phyloP scores from a whole-genome alignment of 768 basidiomycete species.

The Dioszegia aurantiaca region DNA sequence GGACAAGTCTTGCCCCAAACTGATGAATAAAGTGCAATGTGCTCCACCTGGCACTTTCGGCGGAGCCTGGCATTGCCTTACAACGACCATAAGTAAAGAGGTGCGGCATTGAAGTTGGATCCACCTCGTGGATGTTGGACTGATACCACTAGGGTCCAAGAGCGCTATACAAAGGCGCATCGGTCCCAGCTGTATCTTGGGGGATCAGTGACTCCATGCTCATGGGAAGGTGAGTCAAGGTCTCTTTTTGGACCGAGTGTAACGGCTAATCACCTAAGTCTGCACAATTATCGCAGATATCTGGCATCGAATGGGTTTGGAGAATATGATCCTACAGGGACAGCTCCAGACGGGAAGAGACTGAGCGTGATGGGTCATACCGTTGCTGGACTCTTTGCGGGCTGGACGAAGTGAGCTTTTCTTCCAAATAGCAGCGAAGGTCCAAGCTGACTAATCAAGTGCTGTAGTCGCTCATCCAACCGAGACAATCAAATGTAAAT shows the following conservation, averaged over 20 bases:
- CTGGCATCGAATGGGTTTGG: constrained; percentile 41
- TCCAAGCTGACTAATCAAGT: constrained; percentile 51
- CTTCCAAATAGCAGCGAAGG: neutral
- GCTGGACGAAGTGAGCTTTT: constrained; percentile 50
- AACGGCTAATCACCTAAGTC: constrained; percentile 29
- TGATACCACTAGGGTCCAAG: constrained; percentile 28
- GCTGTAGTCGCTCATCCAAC: constrained; percentile 71
- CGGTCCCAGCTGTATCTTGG: constrained; percentile 50
- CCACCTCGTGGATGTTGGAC: neutral
- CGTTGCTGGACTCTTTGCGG: constrained; percentile 47
- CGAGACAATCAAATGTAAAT: constrained; percentile 69
- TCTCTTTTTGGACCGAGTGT: no score
- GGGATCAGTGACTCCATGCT: constrained; percentile 51
- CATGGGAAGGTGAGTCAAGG: constrained; percentile 50
- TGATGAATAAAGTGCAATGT: constrained; percentile 34
- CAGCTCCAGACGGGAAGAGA: constrained; percentile 23
- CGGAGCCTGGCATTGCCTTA: constrained; percentile 41
- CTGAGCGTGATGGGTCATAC: constrained; percentile 47
- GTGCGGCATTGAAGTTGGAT: constrained; percentile 18
- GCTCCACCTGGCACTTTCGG: constrained; percentile 35
- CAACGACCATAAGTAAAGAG: constrained; percentile 36
- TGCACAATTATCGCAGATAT: constrained; percentile 49
- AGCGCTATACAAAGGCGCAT: constrained; percentile 49
- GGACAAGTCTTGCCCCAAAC: neutral
- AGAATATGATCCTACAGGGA: constrained; percentile 25